phyloP scores from a whole-genome alignment of 345 rosid genomes.

The Psidium guajava region DNA sequence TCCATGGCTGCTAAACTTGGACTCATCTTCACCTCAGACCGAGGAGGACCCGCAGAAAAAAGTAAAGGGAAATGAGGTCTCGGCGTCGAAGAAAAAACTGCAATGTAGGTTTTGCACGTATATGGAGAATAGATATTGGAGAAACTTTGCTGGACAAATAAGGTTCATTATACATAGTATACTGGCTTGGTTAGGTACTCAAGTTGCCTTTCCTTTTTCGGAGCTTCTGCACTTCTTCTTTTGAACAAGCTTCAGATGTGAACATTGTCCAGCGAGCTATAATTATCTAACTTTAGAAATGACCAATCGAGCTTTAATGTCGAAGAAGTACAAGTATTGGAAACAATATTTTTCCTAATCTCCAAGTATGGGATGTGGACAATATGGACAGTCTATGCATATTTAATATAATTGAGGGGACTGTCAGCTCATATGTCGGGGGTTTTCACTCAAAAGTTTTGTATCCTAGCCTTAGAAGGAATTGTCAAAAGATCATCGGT shows the following conservation, averaged over 20 bases:
- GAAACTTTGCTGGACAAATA: not conserved
- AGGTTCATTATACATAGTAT: not conserved
- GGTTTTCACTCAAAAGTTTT: not conserved
- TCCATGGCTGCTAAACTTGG: too few species aligned
- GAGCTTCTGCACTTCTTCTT: not conserved
- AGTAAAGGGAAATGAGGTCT: too few species aligned
- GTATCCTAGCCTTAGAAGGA: not conserved
- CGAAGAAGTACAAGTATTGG: not conserved
- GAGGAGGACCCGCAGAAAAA: too few species aligned
- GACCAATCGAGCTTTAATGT: not conserved
- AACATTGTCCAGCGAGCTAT: not conserved
- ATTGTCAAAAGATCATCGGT: not conserved
- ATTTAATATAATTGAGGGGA: not conserved
- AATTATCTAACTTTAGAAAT: not conserved
- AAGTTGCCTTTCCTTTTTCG: not conserved
- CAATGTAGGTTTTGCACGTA: not conserved
- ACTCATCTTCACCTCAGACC: too few species aligned
- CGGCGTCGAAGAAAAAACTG: not conserved
- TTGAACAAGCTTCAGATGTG: not conserved
- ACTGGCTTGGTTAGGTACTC: not conserved
- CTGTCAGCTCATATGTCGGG: not conserved
- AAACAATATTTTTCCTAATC: not conserved
- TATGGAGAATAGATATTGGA: not conserved
- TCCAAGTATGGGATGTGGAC: not conserved
- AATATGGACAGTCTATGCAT: not conserved